Evolutionary conservation across 495 filamentous ascomycete genomes (phyloP).

Genomic region (Trichoderma gamsii): DNA sequence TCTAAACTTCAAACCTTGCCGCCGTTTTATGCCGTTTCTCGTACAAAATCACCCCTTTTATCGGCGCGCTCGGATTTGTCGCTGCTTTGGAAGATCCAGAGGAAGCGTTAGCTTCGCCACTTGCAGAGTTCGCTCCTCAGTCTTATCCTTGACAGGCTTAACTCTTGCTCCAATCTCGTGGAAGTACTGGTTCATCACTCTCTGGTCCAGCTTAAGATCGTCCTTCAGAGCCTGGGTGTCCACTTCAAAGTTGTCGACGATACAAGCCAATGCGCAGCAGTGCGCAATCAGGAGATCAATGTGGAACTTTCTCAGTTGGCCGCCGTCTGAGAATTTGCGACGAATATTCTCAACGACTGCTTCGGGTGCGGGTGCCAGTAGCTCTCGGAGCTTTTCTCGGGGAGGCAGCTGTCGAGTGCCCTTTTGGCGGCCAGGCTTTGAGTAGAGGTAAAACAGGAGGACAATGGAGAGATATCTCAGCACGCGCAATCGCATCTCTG

Average conservation of each 20-base stretch:
- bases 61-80: background rate
- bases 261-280: constrained; percentile 59
- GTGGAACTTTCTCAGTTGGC: constrained; percentile 56
- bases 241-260: constrained; percentile 71
- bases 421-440: constrained; percentile 33
- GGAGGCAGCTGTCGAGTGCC: constrained; percentile 37
- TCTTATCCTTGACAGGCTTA: constrained; percentile 35
- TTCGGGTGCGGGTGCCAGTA: constrained; percentile 49
- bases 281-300: constrained; percentile 60
- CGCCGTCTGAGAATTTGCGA: constrained; percentile 60
- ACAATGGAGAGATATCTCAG: constrained; percentile 62
- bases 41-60: background rate
- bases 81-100: constrained; percentile 67
- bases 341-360: constrained; percentile 61
- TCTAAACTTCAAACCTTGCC: background rate
- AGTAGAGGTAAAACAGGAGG: constrained; percentile 50
- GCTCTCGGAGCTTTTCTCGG: constrained; percentile 43
- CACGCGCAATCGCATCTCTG: constrained; percentile 49
- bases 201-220: constrained; percentile 70
- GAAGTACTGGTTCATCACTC: constrained; percentile 63
- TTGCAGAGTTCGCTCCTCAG: constrained; percentile 46
- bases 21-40: background rate
- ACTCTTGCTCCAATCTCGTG: constrained; percentile 72
- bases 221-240: constrained; percentile 69
- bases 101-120: constrained; percentile 70